Evolutionary conservation across 2,329 filamentous ascomycete genomes (phyloP).

Genomic region (Xylaria arbuscula): DNA sequence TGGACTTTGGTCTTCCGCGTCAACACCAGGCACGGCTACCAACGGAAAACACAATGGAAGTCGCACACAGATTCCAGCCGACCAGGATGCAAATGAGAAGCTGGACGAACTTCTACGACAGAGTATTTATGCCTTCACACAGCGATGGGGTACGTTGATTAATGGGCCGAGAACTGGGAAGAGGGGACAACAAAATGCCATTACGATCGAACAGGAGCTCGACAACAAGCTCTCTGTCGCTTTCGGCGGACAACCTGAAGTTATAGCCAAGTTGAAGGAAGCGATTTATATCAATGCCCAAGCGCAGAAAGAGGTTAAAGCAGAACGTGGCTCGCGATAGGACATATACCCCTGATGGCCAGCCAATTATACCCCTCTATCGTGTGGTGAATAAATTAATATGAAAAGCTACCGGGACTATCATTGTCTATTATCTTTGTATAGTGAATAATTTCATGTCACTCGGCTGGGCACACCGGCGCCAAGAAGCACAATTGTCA

Average conservation of each 20-base stretch:
- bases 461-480: neutral
- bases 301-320: constrained; percentile 60
- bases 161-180: constrained; percentile 62
- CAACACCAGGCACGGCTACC: constrained; percentile 36
- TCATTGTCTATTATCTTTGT: neutral
- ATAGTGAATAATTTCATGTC: constrained; percentile 4
- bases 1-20: constrained; percentile 49
- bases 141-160: constrained; percentile 65
- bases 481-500: neutral
- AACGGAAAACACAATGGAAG: constrained; percentile 36
- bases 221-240: constrained; percentile 66
- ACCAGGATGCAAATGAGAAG: constrained; percentile 72
- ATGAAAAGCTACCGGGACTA: neutral
- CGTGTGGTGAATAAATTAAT: neutral
- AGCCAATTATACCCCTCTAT: neutral
- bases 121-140: constrained; percentile 72
- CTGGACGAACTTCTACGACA: constrained; percentile 71
- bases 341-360: neutral
- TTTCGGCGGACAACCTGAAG: constrained; percentile 69
- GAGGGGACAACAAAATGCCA: constrained; percentile 57
- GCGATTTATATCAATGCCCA: constrained; percentile 68
- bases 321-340: constrained; percentile 45
- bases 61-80: constrained; percentile 35
- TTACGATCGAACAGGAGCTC: constrained; percentile 64
- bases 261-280: constrained; percentile 69